Base-by-base conservation (phyloP, 345 rosid species). In the Acer campestre region DNA sequence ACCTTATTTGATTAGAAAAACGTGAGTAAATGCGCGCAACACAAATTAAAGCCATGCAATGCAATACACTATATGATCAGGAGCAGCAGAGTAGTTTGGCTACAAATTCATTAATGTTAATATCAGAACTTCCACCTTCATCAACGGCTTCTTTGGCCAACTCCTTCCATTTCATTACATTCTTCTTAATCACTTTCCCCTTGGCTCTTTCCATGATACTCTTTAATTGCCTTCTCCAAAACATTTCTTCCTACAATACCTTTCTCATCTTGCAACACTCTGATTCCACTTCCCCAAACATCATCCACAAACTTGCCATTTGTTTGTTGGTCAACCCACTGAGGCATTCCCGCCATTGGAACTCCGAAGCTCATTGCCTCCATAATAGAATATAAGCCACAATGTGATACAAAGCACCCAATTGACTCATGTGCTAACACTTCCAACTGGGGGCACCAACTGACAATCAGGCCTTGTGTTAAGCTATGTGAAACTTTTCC, bases 131-230 rank as follows among this genome's bases (percentile, higher is more conserved):
- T 20, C 67, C 65, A 29, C 23, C 56, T 48, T 51, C 77, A 77
- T 55, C 22, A 61, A 66, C 68, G 78, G 67, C 67, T 62, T 62
- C 67, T 62, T 25, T 62, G 17, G 80, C 58, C 53, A 62, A 62
- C 38, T 62, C 38, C 67, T 22, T 62, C 38, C 67, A 62, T n/a
- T 62, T 62, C 35, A 3, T 3, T 2, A 10, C 67, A 62, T 62
- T 62, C 13, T 11, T 62, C 38, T 27, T 62, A 4, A 10, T 10
- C 77, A 42, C 31, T 68, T 81, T 49, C 31, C 58, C 68, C 23
- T 58, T 58, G 25, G n/a, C 10, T 17, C 62, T 25, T 58, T 74
- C 77, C 69, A 74, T 23, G 29, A 25, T 49, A n/a, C 1, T 63
- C 67, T 13, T 9, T 27, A 22, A 62, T 27, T 17, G 12, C 2